These are phyloP conservation scores for Gossypium mustelinum DNA, from an alignment of 345 rosid species.

Conservation along the genomic window DNA sequence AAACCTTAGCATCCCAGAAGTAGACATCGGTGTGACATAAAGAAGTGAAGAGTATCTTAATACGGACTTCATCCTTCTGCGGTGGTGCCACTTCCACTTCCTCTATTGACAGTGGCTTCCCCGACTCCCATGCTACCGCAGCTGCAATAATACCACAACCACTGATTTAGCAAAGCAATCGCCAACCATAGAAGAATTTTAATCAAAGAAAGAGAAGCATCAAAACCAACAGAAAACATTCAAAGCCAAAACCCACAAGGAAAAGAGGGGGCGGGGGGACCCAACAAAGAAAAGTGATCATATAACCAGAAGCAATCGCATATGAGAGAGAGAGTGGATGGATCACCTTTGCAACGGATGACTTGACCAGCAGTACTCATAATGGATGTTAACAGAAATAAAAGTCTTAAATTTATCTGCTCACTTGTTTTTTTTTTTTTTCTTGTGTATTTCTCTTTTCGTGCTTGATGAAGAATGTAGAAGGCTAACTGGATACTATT, in stretches of 20 bases:
- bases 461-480: no score
- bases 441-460: not conserved
- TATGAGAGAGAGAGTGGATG: not conserved
- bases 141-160: no score
- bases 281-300: not conserved
- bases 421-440: not conserved
- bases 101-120: not conserved
- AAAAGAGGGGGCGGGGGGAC: no score
- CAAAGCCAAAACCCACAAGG: not conserved
- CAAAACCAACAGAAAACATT: not conserved
- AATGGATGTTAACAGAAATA: not conserved
- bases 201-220: not conserved
- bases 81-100: constrained; percentile 4
- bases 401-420: no score
- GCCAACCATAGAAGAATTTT: not conserved
- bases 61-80: not conserved
- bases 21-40: constrained; percentile 4
- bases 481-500: not conserved
- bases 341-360: constrained; percentile 66
- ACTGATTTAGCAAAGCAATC: no score
- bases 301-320: not conserved
- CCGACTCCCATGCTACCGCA: no score
- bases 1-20: constrained; percentile 2
- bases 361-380: constrained; percentile 55
- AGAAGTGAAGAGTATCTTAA: not conserved